phyloP scores from a whole-genome alignment of 192 early-diverging fungal species.

The Umbelopsis vinacea region DNA sequence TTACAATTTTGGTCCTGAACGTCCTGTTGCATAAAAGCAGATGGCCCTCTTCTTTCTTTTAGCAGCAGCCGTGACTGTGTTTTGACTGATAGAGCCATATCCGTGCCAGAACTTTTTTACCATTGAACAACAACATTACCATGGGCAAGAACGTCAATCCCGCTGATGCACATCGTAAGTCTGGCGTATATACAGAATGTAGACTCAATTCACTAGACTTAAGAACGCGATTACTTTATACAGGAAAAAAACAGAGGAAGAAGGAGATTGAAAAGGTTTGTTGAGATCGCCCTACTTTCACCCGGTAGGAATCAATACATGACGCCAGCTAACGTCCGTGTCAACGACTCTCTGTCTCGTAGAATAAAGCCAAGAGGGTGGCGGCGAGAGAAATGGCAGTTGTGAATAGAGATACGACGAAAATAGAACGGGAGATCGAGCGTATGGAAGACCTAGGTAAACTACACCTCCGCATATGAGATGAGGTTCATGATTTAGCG shows the following conservation, averaged over 20 bases:
- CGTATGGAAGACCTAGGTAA: conserved; percentile 52
- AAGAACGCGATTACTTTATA: not conserved
- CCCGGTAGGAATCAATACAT: not conserved
- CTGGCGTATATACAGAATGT: not conserved
- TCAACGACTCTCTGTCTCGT: not conserved
- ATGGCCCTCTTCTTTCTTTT: too few relatives aligned
- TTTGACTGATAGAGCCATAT: not conserved
- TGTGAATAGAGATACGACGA: conserved; percentile 60
- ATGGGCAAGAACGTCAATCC: conserved; percentile 40
- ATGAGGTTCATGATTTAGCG: not conserved
- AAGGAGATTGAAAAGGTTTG: conserved; percentile 41
- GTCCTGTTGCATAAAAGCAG: too few relatives aligned
- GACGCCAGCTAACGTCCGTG: not conserved
- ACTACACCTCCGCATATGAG: not conserved
- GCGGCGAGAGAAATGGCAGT: conserved; percentile 54
- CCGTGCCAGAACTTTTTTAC: too few relatives aligned
- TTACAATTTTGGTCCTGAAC: too few relatives aligned
- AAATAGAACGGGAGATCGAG: conserved; percentile 55
- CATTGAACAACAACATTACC: too few relatives aligned
- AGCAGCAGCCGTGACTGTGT: not conserved
- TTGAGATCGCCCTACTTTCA: not conserved
- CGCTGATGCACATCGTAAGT: conserved; percentile 40
- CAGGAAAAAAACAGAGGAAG: conserved; percentile 42
- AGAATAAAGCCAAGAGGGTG: conserved; percentile 73
- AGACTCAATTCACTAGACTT: not conserved